Percentiles rank a stretch among this genome's conserved stretches.
Evolutionary conservation across 1,139 yeast species (phyloP).

Genomic region (Debaryomyces singareniensis): DNA sequence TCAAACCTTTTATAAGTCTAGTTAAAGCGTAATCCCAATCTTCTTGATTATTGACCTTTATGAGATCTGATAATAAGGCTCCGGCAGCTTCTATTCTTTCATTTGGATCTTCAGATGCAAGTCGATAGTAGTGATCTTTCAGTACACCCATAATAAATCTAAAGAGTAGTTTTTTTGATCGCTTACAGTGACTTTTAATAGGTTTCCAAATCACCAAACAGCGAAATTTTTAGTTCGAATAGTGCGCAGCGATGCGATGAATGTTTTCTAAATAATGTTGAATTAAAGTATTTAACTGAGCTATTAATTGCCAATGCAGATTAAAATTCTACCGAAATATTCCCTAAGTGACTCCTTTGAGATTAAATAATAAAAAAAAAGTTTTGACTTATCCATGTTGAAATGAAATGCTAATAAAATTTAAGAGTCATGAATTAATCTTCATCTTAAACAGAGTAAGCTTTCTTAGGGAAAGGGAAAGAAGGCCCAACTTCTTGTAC

Average conservation of each 20-base stretch:
- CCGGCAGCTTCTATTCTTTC: slow-evolving; percentile 75
- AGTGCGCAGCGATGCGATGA: no score
- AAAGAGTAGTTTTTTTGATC: no score
- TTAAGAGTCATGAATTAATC: slow-evolving; percentile 2
- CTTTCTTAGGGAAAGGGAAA: slow-evolving; percentile 71
- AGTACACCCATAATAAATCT: slow-evolving; percentile 42
- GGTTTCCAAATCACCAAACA: no score
- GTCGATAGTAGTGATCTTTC: slow-evolving; percentile 69
- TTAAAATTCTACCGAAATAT: no score
- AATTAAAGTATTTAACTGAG: slow-evolving; percentile 6
- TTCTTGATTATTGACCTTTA: slow-evolving; percentile 32
- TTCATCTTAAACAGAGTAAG: background rate
- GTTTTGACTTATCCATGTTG: slow-evolving; percentile 9
- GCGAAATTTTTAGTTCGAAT: no score
- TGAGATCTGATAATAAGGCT: slow-evolving; percentile 53
- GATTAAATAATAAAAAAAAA: slow-evolving; percentile 4
- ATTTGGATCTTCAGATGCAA: slow-evolving; percentile 69
- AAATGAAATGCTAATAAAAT: slow-evolving; percentile 7
- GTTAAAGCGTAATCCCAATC: slow-evolving; percentile 83
- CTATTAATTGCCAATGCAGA: no score
- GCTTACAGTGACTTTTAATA: no score
- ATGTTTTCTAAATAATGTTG: slow-evolving; percentile 7
- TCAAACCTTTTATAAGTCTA: slow-evolving; percentile 73
- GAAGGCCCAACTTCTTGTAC: slow-evolving; percentile 93
- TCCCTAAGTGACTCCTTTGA: slow-evolving; percentile 1